Evolutionary conservation across 306 rosid species (phyloP).

Genomic region (Trifolium dubium): DNA sequence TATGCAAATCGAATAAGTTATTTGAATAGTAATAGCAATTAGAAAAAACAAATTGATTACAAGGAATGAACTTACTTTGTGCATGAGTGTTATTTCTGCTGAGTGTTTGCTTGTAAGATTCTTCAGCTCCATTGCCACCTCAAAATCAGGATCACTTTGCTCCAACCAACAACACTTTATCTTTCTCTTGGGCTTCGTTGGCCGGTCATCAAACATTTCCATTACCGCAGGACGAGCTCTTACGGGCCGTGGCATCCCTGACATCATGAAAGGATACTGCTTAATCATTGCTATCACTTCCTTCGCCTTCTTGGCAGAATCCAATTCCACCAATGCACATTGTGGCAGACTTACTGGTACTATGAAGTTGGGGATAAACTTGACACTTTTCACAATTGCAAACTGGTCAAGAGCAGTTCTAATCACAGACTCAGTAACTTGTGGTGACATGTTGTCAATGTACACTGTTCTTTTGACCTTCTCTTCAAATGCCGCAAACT

Average conservation of each 20-base stretch:
- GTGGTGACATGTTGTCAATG: conserved; percentile 75
- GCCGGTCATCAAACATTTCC: conserved; percentile 83
- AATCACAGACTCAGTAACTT: conserved; percentile 75
- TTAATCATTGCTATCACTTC: conserved; percentile 47
- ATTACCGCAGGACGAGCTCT: conserved; percentile 58
- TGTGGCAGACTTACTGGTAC: conserved; percentile 56
- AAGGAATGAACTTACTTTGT: conserved; percentile 50
- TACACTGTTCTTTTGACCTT: conserved; percentile 69
- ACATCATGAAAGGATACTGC: conserved; percentile 74
- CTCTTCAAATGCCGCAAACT: conserved; percentile 67
- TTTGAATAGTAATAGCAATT: background rate
- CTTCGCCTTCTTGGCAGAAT: conserved; percentile 55
- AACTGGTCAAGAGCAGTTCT: conserved; percentile 75
- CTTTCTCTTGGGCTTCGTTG: conserved; percentile 60
- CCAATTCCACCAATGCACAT: conserved; percentile 77
- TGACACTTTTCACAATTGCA: conserved; percentile 60
- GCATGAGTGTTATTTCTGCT: conserved; percentile 54
- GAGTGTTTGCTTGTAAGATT: conserved; percentile 54
- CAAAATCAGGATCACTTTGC: conserved; percentile 66
- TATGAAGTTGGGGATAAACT: conserved; percentile 70
- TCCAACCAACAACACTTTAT: conserved; percentile 60
- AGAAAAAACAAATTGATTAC: conserved; percentile 18
- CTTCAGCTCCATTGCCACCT: conserved; percentile 61
- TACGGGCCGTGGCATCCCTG: conserved; percentile 90
- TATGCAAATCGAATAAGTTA: background rate